Evolutionary conservation across 257 asterid genomes (phyloP), one percentile per base, ranked within the genome.

Genomic region (Nicotiana obtusifolia): DNA sequence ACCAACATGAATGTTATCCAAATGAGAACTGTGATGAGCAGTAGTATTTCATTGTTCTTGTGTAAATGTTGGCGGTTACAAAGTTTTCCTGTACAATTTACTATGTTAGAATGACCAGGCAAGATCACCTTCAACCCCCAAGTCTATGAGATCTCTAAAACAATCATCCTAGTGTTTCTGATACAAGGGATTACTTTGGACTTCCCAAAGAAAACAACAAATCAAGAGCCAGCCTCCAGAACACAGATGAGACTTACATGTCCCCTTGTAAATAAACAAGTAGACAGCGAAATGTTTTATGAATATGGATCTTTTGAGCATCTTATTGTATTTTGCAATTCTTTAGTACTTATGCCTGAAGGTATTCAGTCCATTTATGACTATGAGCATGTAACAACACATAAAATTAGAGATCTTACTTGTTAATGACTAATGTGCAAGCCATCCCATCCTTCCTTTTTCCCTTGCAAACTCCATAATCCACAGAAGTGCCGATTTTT

Each of bases 391-490:
- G 71, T 54, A 57, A 83, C 37, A 33, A 49, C 8, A 24, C 14
- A 78, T 41, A 64, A 67, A 62, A 77, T 79, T 64, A 69, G 56
- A 64, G 24, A 59, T 62, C 90, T 60, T 91, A 93, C 98, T 92
- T 93, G 83, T 95, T 86, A 44, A 94, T 83, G 80, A 83, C 91
- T 64, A 87, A 62, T 1, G 93, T 89, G 91, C 98, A 95, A 61
- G 89, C 84, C 82, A 84, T 71, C 78, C 97, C 97, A 81, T 90
- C 94, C 66, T 85, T 89, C 88, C 89, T 95, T 86, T 92, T 93
- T 28, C 91, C 97, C 90, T 86, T 93, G 85, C 99, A 93, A 83
- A 88, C 83, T 64, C 95, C 97, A 86, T 90, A 90, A 88, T 95
- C 99, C 47, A 86, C 87, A 68, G 97, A 90, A n/a, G 90, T 87